Conservation (phyloP, 2,329 filamentous ascomycete species). For the Torrubiellomyces zombiae region DNA sequence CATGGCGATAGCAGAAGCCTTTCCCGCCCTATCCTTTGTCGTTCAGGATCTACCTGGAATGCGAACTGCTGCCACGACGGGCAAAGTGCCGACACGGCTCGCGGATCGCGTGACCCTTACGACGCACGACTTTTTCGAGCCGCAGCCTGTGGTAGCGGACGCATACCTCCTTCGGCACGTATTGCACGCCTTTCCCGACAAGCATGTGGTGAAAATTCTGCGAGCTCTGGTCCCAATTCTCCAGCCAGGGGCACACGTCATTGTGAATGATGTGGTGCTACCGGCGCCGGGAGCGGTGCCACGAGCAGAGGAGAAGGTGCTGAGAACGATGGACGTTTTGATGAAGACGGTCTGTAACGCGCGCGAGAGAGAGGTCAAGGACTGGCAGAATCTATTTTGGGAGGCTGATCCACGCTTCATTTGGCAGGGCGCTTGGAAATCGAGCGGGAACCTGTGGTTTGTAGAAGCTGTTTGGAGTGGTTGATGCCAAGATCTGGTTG, state of each 20-base stretch:
- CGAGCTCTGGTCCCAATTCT: constrained; percentile 29
- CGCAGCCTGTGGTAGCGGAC: constrained; percentile 31
- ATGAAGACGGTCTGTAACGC: constrained; percentile 30
- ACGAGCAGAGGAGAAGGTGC: constrained; percentile 19
- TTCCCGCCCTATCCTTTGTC: constrained; percentile 19
- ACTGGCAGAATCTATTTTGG: constrained; percentile 25
- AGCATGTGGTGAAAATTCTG: constrained; percentile 24
- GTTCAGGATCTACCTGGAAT: constrained; percentile 31
- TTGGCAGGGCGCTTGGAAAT: constrained; percentile 14
- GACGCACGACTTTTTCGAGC: constrained; percentile 35
- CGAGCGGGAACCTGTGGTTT: constrained; percentile 16
- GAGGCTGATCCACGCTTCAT: constrained; percentile 20
- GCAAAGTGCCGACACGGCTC: constrained; percentile 14
- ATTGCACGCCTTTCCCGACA: constrained; percentile 38
- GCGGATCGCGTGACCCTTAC: constrained; percentile 19
- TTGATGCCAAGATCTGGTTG: too few species aligned
- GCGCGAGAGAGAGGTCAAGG: constrained; percentile 24
- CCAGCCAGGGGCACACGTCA: constrained; percentile 27
- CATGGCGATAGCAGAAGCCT: constrained; percentile 8
- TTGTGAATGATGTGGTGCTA: constrained; percentile 20
- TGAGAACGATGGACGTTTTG: constrained; percentile 25
- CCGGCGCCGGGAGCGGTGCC: constrained; percentile 13
- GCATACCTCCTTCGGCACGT: constrained; percentile 38
- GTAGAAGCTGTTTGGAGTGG: constrained; percentile 21
- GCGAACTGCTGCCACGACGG: constrained; percentile 16